These are phyloP conservation scores for Zygoascus biomembranicola DNA, from an alignment of 805 yeast genomes.

Conservation along the genomic window DNA sequence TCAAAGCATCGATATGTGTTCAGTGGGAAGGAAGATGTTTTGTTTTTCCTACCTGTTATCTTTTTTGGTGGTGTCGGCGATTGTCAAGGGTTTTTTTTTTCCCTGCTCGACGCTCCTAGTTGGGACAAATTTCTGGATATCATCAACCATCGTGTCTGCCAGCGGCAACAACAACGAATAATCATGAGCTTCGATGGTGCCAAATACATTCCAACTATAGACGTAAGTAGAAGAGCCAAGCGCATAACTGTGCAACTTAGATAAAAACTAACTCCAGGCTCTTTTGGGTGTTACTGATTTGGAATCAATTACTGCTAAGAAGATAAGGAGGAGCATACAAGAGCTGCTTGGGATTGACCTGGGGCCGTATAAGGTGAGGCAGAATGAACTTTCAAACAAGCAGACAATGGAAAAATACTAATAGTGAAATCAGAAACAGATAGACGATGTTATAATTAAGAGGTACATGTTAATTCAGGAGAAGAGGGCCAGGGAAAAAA, in stretches of 20 bases:
- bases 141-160: background rate
- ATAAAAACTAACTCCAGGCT: background rate
- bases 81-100: background rate
- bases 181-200: constrained; percentile 19
- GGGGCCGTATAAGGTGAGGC: constrained; percentile 30
- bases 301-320: constrained; percentile 61
- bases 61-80: background rate
- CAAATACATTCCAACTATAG: constrained; percentile 54
- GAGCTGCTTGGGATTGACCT: constrained; percentile 55
- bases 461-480: constrained; percentile 45
- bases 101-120: background rate
- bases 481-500: constrained; percentile 3
- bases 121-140: background rate
- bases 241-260: background rate
- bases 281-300: constrained; percentile 43
- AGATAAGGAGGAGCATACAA: constrained; percentile 63
- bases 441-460: constrained; percentile 52
- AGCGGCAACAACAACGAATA: background rate
- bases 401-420: background rate
- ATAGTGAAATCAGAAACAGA: constrained; percentile 34
- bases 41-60: background rate
- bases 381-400: background rate
- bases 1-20: too few relatives aligned
- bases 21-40: background rate
- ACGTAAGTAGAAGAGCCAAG: constrained; percentile 34